These are phyloP conservation scores for Syzygium syzygioides DNA, from an alignment of 441 rosid genomes.

Conservation along the genomic window DNA sequence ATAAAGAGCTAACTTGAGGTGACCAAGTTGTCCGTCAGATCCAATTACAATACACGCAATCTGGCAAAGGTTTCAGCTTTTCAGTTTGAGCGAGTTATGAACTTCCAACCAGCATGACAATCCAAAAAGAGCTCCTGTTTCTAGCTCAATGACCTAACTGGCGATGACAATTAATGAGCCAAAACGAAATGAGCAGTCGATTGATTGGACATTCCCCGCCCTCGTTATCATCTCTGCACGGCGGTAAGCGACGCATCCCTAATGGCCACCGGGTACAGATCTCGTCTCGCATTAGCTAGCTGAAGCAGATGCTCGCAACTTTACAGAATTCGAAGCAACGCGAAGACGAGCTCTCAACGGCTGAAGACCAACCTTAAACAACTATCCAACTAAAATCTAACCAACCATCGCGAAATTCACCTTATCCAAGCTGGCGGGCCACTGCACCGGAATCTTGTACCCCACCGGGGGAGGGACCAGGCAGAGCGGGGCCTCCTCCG, in stretches of 20 bases:
- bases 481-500: slow-evolving; percentile 78
- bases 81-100: neutral
- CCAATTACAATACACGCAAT: neutral
- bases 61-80: neutral
- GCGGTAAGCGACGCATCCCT: neutral
- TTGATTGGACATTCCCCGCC: neutral
- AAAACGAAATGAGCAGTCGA: neutral
- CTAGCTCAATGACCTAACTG: neutral
- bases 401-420: slow-evolving; percentile 16
- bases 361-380: neutral
- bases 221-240: neutral
- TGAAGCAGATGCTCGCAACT: neutral
- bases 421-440: slow-evolving; percentile 94
- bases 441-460: slow-evolving; percentile 68
- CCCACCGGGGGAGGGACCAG: slow-evolving; percentile 84
- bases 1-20: neutral
- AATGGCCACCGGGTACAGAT: neutral
- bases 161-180: neutral
- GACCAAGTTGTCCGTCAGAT: neutral
- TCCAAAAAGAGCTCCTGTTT: neutral
- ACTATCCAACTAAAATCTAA: neutral
- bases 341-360: too few species aligned
- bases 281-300: neutral
- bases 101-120: neutral
- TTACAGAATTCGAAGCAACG: neutral